These are phyloP conservation scores for Daldinia vernicosa DNA, from an alignment of 495 filamentous ascomycete species.

Conservation along the genomic window DNA sequence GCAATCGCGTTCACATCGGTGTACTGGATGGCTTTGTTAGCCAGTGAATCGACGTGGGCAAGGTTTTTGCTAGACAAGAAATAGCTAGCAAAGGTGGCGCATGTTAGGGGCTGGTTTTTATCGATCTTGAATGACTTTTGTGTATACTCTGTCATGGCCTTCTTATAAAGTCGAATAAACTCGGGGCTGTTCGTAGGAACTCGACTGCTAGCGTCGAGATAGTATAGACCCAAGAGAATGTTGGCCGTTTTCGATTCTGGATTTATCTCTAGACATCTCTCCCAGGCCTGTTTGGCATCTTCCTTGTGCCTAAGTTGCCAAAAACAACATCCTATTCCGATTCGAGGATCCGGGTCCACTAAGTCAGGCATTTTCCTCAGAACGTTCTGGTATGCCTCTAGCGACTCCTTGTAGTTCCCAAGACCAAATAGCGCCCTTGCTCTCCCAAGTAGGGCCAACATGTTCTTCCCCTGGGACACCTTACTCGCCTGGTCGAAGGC, in stretches of 20 bases:
- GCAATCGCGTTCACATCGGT: conserved; percentile 96
- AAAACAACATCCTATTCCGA: conserved; percentile 93
- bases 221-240: conserved; percentile 86
- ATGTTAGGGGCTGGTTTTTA: conserved; percentile 89
- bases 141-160: conserved; percentile 92
- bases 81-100: conserved; percentile 86
- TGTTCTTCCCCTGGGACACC: conserved; percentile 81
- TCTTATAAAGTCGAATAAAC: conserved; percentile 84
- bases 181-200: conserved; percentile 76
- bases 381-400: conserved; percentile 86
- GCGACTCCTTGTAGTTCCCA: conserved; percentile 80
- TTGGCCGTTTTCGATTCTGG: conserved; percentile 90
- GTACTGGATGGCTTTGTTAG: conserved; percentile 91
- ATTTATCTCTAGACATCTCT: conserved; percentile 85
- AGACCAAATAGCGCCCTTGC: conserved; percentile 84
- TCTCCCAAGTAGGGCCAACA: conserved; percentile 88
- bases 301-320: conserved; percentile 96
- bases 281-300: conserved; percentile 89
- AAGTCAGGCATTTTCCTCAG: conserved; percentile 84
- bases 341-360: conserved; percentile 92
- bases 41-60: conserved; percentile 80
- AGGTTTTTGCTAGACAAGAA: conserved; percentile 82
- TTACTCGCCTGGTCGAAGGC: conserved; percentile 93
- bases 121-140: conserved; percentile 96
- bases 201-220: conserved; percentile 82